Conservation (phyloP, 2,329 filamentous ascomycete species). For the Tolypocladium endophyticum region DNA sequence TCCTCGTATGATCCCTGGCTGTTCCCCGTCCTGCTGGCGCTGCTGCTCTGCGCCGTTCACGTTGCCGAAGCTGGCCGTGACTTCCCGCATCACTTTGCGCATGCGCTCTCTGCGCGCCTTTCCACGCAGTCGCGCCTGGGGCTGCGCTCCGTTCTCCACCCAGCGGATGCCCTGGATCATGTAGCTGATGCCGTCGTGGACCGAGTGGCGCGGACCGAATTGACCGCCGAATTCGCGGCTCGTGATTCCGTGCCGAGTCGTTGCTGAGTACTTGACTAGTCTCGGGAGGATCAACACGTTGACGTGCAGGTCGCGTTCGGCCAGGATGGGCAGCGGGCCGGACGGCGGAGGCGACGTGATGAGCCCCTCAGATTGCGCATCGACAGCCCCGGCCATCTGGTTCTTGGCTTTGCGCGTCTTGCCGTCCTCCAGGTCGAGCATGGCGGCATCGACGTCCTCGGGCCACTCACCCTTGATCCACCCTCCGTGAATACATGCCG, state of each 20-base stretch:
- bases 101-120: constrained; percentile 47
- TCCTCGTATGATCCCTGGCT: constrained; percentile 11
- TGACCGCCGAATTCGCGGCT: constrained; percentile 67
- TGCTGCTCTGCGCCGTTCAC: constrained; percentile 13
- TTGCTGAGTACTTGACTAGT: constrained; percentile 65
- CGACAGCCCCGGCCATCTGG: constrained; percentile 16
- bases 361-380: constrained; percentile 28
- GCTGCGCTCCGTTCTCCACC: constrained; percentile 65
- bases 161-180: constrained; percentile 74
- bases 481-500: constrained; percentile 84
- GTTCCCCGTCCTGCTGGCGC: constrained; percentile 12
- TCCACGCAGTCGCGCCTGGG: constrained; percentile 43
- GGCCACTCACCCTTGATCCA: constrained; percentile 87
- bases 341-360: constrained; percentile 44
- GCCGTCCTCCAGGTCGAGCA: constrained; percentile 46
- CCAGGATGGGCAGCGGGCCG: constrained; percentile 53
- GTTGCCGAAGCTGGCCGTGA: constrained; percentile 27
- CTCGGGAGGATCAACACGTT: constrained; percentile 74
- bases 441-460: constrained; percentile 59
- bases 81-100: constrained; percentile 42
- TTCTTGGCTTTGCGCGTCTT: constrained; percentile 20
- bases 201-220: constrained; percentile 26
- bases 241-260: constrained; percentile 68
- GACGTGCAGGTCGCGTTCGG: constrained; percentile 73
- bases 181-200: constrained; percentile 83